These are phyloP conservation scores for Nelumbo lutea DNA, from an alignment of 164 flowering plant genomes.

Conservation along the genomic window DNA sequence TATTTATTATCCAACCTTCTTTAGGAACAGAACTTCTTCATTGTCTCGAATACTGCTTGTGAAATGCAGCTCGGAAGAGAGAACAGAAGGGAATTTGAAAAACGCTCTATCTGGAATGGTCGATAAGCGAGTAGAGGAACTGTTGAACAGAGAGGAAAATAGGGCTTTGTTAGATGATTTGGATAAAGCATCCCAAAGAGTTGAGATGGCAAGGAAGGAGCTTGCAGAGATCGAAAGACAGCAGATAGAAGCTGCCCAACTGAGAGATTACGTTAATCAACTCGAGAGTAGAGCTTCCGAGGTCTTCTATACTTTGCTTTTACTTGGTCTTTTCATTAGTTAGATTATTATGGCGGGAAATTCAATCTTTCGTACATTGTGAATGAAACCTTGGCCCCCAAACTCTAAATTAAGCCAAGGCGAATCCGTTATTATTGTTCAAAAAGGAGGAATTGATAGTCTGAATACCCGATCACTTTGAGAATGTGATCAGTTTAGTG, in stretches of 20 bases:
- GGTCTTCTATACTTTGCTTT: slow-evolving; percentile 32
- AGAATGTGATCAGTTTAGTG: not conserved
- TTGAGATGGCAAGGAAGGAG: slow-evolving; percentile 63
- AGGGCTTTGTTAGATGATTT: slow-evolving; percentile 61
- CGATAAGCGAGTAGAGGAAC: slow-evolving; percentile 58
- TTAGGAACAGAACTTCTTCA: slow-evolving; percentile 8
- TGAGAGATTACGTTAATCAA: slow-evolving; percentile 46
- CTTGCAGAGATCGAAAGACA: slow-evolving; percentile 65
- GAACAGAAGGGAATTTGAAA: slow-evolving; percentile 33
- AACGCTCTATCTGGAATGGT: slow-evolving; percentile 59
- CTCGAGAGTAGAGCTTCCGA: slow-evolving; percentile 62
- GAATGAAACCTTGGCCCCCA: slow-evolving; percentile 1
- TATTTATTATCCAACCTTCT: slow-evolving; percentile 1
- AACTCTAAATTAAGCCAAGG: not conserved
- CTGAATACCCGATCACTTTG: not conserved
- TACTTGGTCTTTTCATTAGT: not conserved
- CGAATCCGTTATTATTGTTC: not conserved
- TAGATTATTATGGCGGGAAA: not conserved
- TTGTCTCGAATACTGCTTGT: slow-evolving; percentile 6
- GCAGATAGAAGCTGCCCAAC: slow-evolving; percentile 52
- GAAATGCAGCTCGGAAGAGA: slow-evolving; percentile 39
- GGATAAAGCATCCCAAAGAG: slow-evolving; percentile 65
- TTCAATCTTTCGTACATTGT: not conserved
- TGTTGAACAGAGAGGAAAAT: slow-evolving; percentile 72
- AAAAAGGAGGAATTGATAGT: too few species aligned